Base-by-base conservation (phyloP, 352 stramenopile species). In the Globisporangium cystogenes region DNA sequence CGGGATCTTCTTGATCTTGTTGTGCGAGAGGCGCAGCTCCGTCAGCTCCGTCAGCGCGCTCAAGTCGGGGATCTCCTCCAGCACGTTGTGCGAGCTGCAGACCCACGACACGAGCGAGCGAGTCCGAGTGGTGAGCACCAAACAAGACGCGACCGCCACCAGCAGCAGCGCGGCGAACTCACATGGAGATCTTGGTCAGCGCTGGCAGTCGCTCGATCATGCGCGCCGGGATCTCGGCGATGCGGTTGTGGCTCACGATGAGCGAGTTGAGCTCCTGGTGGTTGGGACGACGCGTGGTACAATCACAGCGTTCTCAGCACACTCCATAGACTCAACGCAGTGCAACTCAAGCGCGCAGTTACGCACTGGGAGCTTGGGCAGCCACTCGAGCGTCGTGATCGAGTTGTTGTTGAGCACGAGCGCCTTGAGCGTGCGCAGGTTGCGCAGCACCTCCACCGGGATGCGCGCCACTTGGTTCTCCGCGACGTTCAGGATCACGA, bases 121-220 rank as follows among this genome's bases (percentile, higher is more conserved):
- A 48, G 26, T 18, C 16, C 21, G 8, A 27, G 45, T 8, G 18
- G 27, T 10, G 21, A 20, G 4, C 16, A 40, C 16, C 18, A 57
- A 31, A 26, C 26, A 55, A 2, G 6, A 55, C 20, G 33, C 8
- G 18, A 37, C 14, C 7, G 31, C 0, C 36, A 11, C 24, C 16
- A n/a, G 15, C 12, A 33, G 33, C 33, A 43, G 5, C n/a, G n/a
- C n/a, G n/a, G n/a, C n/a, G 16, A 6, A 46, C 31, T n/a, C 70
- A 91, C 83, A 94, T 88, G 35, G 82, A 92, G 53, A 94, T 82
- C 66, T 94, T 94, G 51, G 71, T 91, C 2, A 94, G 60, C 33
- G 70, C 81, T 14, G 82, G 81, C 18, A 94, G 64, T 29, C 76
- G 75, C 7, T 86, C 78, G 23, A 94, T 52, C 12, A 74, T 71